Evolutionary conservation across 768 basidiomycete genomes (phyloP).

Genomic region (Kwoniella heveanensis): DNA sequence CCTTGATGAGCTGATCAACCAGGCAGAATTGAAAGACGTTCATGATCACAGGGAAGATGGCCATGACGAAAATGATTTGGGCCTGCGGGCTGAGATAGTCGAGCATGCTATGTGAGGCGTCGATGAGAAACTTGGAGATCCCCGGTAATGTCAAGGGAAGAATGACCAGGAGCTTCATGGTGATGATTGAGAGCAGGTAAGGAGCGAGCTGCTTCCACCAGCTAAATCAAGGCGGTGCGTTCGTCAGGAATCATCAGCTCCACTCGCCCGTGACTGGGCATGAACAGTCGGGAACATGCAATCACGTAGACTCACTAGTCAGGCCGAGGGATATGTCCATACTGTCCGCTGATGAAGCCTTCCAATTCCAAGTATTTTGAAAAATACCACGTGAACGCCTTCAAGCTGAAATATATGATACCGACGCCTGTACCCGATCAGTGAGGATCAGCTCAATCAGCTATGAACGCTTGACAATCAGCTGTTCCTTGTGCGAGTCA

Average conservation of each 20-base stretch:
- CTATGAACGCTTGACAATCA: no score
- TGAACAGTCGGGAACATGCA: no score
- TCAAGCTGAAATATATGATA: conserved; percentile 74
- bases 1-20: conserved; percentile 64
- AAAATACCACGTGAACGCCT: conserved; percentile 66
- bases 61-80: conserved; percentile 67
- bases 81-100: conserved; percentile 63
- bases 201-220: conserved; percentile 62
- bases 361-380: conserved; percentile 68
- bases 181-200: conserved; percentile 75
- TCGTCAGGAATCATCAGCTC: no score
- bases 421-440: conserved; percentile 67
- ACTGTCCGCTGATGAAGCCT: conserved; percentile 82
- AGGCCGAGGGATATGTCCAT: conserved; percentile 78
- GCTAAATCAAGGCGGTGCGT: no score
- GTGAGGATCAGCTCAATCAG: not conserved
- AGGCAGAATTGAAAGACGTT: conserved; percentile 79
- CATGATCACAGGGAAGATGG: conserved; percentile 70
- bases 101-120: conserved; percentile 81
- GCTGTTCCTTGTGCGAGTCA: not conserved
- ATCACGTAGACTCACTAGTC: conserved; percentile 72
- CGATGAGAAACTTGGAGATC: conserved; percentile 69
- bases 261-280: no score
- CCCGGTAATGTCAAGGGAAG: conserved; percentile 63
- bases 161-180: conserved; percentile 92